Evolutionary conservation across 1,284 basidiomycete genomes (phyloP).

Genomic region (Cryptococcus wingfieldii): DNA sequence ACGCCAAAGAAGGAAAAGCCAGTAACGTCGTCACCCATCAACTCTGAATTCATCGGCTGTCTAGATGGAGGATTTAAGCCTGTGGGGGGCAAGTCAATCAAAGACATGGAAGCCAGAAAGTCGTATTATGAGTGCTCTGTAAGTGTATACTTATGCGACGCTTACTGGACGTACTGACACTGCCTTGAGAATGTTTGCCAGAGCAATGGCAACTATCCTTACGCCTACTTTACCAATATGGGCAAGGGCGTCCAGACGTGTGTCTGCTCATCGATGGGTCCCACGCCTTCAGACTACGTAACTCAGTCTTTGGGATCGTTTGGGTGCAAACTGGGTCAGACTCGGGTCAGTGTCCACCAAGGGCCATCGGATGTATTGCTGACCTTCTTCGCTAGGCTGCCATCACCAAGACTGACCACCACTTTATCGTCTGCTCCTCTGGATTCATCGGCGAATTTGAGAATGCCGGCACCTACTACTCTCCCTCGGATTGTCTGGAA

Average conservation of each 20-base stretch:
- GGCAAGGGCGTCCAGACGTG: constrained; percentile 1
- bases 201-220: constrained; percentile 1
- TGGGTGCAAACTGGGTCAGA: constrained; percentile 8
- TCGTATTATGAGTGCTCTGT: constrained; percentile 9
- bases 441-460: constrained; percentile 6
- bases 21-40: background rate
- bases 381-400: constrained; percentile 1
- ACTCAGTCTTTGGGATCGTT: constrained; percentile 7
- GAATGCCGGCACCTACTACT: constrained; percentile 2
- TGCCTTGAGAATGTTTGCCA: background rate
- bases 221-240: constrained; percentile 7
- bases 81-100: background rate
- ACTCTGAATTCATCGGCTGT: constrained; percentile 8
- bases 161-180: background rate
- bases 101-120: background rate
- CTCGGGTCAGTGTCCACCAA: constrained; percentile 2
- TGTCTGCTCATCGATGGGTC: constrained; percentile 2
- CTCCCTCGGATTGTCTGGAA: constrained; percentile 3
- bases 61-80: background rate
- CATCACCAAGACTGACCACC: constrained; percentile 5
- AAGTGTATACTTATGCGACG: background rate
- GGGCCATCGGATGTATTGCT: background rate
- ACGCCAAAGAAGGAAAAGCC: no score
- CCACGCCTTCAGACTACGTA: constrained; percentile 2
- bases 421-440: constrained; percentile 7